Percentiles rank a stretch among this genome's conserved stretches.
Conservation (phyloP, 768 basidiomycete genomes). For the Lyophyllum semitale region DNA sequence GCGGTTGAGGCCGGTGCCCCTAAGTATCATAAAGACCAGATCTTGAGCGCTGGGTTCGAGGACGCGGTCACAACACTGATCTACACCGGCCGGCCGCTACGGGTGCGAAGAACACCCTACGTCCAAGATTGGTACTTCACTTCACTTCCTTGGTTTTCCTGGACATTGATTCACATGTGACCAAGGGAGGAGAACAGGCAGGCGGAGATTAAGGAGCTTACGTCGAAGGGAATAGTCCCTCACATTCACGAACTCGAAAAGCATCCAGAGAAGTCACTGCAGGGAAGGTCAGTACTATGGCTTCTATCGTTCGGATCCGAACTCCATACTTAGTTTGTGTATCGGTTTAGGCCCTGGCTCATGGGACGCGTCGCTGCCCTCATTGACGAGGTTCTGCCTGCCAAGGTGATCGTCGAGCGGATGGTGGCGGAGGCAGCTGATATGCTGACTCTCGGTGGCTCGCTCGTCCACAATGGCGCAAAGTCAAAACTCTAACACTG, state of each 20-base stretch:
- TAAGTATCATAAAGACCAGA: constrained; percentile 79
- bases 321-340: neutral
- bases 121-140: constrained; percentile 76
- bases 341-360: constrained; percentile 54
- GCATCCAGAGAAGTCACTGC: constrained; percentile 78
- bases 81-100: constrained; percentile 86
- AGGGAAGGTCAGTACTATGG: constrained; percentile 38
- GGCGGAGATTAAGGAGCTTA: constrained; percentile 81
- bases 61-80: constrained; percentile 86
- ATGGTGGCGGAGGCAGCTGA: constrained; percentile 57
- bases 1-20: constrained; percentile 79
- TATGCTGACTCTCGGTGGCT: constrained; percentile 35
- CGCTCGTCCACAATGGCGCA: constrained; percentile 34
- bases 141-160: neutral
- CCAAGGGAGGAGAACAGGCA: constrained; percentile 75
- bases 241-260: constrained; percentile 68
- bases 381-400: constrained; percentile 77
- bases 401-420: constrained; percentile 78
- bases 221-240: constrained; percentile 83
- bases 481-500: constrained; percentile 53
- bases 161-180: neutral
- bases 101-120: constrained; percentile 84
- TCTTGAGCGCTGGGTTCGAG: constrained; percentile 70
- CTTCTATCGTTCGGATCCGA: neutral
- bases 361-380: constrained; percentile 82